Evolutionary conservation across 2,329 filamentous ascomycete species (phyloP).

Genomic region (Talaromyces pinophilus): DNA sequence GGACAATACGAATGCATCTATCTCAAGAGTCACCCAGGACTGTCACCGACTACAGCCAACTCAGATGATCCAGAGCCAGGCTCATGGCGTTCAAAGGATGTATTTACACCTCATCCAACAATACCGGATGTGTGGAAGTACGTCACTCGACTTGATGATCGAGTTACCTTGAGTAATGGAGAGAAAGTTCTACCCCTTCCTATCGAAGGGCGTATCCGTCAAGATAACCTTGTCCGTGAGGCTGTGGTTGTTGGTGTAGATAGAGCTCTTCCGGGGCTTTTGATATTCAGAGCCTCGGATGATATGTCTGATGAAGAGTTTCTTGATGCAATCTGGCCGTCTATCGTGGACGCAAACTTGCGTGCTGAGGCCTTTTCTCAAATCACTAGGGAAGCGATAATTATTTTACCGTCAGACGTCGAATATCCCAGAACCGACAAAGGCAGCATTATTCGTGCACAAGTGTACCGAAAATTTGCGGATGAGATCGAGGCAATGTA

Average conservation of each 20-base stretch:
- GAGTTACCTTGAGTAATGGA: conserved; percentile 52
- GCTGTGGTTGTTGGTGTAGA: conserved; percentile 57
- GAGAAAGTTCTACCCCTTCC: conserved; percentile 53
- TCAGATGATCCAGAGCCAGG: conserved; percentile 1
- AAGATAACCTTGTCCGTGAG: conserved; percentile 57
- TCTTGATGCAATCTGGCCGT: conserved; percentile 41
- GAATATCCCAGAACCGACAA: conserved; percentile 57
- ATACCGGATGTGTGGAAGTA: conserved; percentile 37
- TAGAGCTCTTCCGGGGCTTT: conserved; percentile 26
- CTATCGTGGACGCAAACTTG: conserved; percentile 42
- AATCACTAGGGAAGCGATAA: conserved; percentile 47
- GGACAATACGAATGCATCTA: not conserved
- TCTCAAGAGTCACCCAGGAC: not conserved
- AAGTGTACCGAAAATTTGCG: conserved; percentile 50
- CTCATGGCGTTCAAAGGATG: conserved; percentile 4
- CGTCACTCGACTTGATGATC: conserved; percentile 49
- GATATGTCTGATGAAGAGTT: conserved; percentile 34
- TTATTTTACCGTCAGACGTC: conserved; percentile 35
- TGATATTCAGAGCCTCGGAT: not conserved
- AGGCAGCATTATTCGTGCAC: conserved; percentile 54
- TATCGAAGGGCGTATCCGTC: conserved; percentile 57
- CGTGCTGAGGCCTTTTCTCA: conserved; percentile 48
- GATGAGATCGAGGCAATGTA: conserved; percentile 46
- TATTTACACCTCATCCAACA: conserved; percentile 9
- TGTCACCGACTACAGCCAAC: not conserved